Evolutionary conservation across 2,329 filamentous ascomycete species (phyloP).

Genomic region (Emergomyces orientalis): DNA sequence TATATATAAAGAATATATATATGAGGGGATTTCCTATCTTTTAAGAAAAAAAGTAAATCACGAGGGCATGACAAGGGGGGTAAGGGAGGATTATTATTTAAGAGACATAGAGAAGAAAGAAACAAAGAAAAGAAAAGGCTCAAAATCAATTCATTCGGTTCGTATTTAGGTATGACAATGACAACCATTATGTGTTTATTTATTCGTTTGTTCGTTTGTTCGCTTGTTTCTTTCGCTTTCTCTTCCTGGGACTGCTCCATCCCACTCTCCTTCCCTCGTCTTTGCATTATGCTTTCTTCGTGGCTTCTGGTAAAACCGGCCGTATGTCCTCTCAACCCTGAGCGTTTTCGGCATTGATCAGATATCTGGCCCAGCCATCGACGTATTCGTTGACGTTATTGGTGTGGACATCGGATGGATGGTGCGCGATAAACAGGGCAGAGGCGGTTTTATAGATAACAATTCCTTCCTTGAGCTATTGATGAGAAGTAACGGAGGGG

Average conservation of each 20-base stretch:
- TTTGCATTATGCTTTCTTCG: too few species aligned
- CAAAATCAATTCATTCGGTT: constrained; percentile 2
- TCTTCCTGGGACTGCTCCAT: background rate
- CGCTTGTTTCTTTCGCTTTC: background rate
- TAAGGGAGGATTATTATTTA: too few species aligned
- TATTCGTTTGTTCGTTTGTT: background rate
- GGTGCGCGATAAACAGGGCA: constrained; percentile 81
- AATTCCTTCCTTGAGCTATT: constrained; percentile 68
- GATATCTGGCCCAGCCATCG: background rate
- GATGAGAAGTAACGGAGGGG: background rate
- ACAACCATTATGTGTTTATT: background rate
- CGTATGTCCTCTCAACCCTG: background rate
- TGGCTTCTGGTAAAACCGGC: background rate
- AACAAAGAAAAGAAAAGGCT: background rate
- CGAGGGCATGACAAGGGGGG: too few species aligned
- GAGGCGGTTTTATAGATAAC: constrained; percentile 78
- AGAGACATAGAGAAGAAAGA: background rate
- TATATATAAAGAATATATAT: background rate
- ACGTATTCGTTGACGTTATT: background rate
- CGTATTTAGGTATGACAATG: background rate
- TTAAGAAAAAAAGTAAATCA: background rate
- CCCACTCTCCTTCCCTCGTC: background rate
- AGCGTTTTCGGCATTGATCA: background rate
- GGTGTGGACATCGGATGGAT: constrained; percentile 39
- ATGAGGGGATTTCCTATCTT: background rate